Conservation (phyloP, 176 grass and related monocot genomes). For the Oryza glaberrima region DNA sequence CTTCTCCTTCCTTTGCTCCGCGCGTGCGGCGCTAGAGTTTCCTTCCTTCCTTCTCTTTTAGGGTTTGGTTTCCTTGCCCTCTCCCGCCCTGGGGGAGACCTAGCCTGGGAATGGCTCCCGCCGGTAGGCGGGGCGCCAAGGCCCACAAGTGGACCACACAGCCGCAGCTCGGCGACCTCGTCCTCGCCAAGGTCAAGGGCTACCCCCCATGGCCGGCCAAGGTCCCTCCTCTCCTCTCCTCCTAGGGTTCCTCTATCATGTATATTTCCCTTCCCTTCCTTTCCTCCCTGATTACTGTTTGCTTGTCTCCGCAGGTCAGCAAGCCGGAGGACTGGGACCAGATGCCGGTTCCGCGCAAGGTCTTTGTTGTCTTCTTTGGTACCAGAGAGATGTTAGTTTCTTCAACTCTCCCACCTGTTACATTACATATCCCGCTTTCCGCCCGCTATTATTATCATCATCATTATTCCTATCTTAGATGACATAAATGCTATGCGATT, state of each 20-base stretch:
- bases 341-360: conserved; percentile 61
- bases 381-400: conserved; percentile 84
- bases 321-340: conserved; percentile 69
- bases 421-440: background rate
- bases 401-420: background rate
- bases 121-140: conserved; percentile 65
- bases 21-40: conserved; percentile 50
- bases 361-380: conserved; percentile 92
- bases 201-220: conserved; percentile 94
- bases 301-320: conserved; percentile 70
- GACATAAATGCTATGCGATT: background rate
- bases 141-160: conserved; percentile 64
- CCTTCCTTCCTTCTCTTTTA: background rate
- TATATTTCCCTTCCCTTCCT: background rate
- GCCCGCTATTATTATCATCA: background rate
- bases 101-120: conserved; percentile 63
- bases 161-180: conserved; percentile 80
- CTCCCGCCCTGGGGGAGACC: background rate
- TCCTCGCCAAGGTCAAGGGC: conserved; percentile 97
- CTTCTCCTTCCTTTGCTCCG: conserved; percentile 26
- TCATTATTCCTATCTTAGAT: background rate
- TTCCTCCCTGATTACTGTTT: background rate
- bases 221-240: conserved; percentile 39
- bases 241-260: background rate
- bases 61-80: background rate